Conservation (phyloP, 2,329 filamentous ascomycete genomes). For the Myriangium duriaei region DNA sequence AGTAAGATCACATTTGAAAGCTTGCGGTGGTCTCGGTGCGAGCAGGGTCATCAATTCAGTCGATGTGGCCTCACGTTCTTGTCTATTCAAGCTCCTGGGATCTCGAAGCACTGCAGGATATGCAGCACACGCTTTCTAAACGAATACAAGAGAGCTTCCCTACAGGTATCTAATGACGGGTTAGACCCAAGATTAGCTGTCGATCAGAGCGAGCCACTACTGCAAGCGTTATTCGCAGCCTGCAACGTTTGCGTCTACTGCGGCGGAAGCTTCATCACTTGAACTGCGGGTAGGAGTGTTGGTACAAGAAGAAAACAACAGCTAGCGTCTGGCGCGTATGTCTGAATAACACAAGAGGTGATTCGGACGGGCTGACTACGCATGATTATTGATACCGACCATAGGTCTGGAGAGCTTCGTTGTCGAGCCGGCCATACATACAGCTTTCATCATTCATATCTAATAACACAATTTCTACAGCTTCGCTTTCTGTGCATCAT, state of each 20-base stretch:
- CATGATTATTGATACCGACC: too few relatives aligned
- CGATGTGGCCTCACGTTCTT: slow-evolving; percentile 43
- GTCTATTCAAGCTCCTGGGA: slow-evolving; percentile 41
- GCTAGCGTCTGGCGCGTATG: too few relatives aligned
- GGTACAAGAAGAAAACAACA: too few relatives aligned
- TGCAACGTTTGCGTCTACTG: slow-evolving; percentile 27
- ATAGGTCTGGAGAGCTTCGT: too few relatives aligned
- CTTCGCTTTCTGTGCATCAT: slow-evolving; percentile 20
- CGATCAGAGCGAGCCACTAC: slow-evolving; percentile 13
- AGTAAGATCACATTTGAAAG: slow-evolving; percentile 36
- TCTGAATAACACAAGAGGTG: too few relatives aligned
- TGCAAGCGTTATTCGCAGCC: slow-evolving; percentile 23
- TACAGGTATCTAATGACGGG: background rate
- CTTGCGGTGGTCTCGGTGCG: slow-evolving; percentile 35
- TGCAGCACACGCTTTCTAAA: slow-evolving; percentile 39
- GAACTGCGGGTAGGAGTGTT: too few relatives aligned
- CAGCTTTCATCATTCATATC: too few relatives aligned
- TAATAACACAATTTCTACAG: too few relatives aligned
- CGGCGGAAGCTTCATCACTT: slow-evolving; percentile 25
- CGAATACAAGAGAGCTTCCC: slow-evolving; percentile 25
- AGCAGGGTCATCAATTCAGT: slow-evolving; percentile 41
- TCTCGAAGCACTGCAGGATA: slow-evolving; percentile 41
- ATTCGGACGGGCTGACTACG: too few relatives aligned
- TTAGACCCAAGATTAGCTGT: background rate
- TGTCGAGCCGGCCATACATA: too few relatives aligned